Evolutionary conservation across 106 monocot species (phyloP), one percentile per base, ranked within the genome.

Genomic region (Dendrobium huoshanense): DNA sequence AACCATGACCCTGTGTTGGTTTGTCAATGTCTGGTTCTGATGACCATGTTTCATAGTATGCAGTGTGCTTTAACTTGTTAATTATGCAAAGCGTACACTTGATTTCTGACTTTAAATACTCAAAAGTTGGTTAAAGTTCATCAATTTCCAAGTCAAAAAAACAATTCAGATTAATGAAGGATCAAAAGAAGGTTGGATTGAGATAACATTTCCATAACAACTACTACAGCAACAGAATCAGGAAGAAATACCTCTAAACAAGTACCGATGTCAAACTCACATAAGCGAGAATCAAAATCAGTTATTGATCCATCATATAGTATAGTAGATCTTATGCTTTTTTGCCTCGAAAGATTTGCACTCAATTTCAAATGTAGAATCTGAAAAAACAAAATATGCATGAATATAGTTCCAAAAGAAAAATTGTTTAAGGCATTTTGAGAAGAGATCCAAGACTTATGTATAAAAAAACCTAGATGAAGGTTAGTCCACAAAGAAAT

Each of bases 271-370:
- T 93, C 95, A 80, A 90, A 87, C 49, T 87, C 86, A 81, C 77
- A 83, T 64, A 99, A 48, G 18, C 93, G 92, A 59, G 95, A 88
- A 59, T 99, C 99, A 61, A 91, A 95, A 15, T 89, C 83, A 7
- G 87, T 93, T 77, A 99, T 99, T 22, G 99, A 99, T 41, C 99
- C 99, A 91, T 90, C 91, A 86, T 95, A 99, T n/a, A 99, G 88
- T 51, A 85, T 87, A 24, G 87, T 86, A 67, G 84, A 85, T 85
- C 27, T 87, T 72, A 99, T 86, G 72, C 55, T 84, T 31, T 84
- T 72, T 64, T 83, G 80, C 70, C 75, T 75, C 41, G 45, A 7
- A 55, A 83, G 47, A 58, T 83, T 85, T 55, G 77, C 81, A 73
- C 84, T 87, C 42, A 99, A 79, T 80, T 93, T 95, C 81, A 92